Evolutionary conservation across 306 rosid genomes (phyloP).

Genomic region (Clitoria ternatea): DNA sequence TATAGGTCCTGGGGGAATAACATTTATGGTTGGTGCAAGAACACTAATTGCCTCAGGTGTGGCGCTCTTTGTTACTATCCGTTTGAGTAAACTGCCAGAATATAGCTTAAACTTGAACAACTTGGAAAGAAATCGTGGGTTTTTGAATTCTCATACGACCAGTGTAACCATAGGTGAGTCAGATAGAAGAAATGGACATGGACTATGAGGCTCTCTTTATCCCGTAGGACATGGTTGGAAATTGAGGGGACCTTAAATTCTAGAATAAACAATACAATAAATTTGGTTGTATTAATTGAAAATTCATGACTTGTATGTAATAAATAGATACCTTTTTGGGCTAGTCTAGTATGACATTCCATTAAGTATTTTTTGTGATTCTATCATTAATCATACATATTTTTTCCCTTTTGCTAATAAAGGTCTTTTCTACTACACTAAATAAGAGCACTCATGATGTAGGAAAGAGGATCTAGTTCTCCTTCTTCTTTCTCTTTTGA

Average conservation of each 20-base stretch:
- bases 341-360: not conserved
- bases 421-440: slow-evolving; percentile 29
- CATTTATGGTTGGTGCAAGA: slow-evolving; percentile 56
- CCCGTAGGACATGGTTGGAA: not conserved
- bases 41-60: slow-evolving; percentile 52
- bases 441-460: slow-evolving; percentile 45
- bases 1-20: slow-evolving; percentile 57
- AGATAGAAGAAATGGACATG: slow-evolving; percentile 20
- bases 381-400: not conserved
- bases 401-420: slow-evolving; percentile 15
- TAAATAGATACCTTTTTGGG: not conserved
- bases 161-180: slow-evolving; percentile 47
- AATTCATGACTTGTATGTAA: not conserved
- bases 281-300: not conserved
- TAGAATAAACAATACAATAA: not conserved
- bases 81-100: slow-evolving; percentile 32
- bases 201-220: not conserved
- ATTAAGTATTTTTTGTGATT: not conserved
- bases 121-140: slow-evolving; percentile 26
- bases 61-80: slow-evolving; percentile 44
- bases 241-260: slow-evolving; percentile 9
- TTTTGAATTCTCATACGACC: slow-evolving; percentile 41
- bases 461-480: too few species aligned
- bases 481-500: too few species aligned
- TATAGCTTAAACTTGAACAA: slow-evolving; percentile 25